Evolutionary conservation across 1,139 yeast species (phyloP), one percentile per base, ranked within the genome.

Genomic region (Zygoascus hellenicus): DNA sequence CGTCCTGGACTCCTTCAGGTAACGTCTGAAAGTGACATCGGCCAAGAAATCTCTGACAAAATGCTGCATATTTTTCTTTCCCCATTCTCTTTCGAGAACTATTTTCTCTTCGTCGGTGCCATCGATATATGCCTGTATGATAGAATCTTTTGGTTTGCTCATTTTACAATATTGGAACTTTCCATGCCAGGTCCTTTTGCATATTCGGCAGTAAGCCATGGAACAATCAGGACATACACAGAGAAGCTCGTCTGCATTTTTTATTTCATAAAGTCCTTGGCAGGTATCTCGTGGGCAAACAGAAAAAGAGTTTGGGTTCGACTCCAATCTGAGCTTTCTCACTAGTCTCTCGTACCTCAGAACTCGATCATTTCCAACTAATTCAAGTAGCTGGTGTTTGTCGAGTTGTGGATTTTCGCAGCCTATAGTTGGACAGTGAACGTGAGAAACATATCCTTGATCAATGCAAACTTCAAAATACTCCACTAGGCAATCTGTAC

Each of bases 111-210:
- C 59, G 0, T 51, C 58, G 60, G 63, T 39, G 48, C 62, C 47
- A 64, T 60, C 74, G 66, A 79, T 48, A 44, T 70, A 64, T 11
- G 54, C 53, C 44, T 72, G 71, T 11, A 81, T 55, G 1, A 70
- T 70, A 2, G 68, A 75, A 1, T 53, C 51, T 0, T 83, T 75
- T 3, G 81, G 72, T 1, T 58, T 62, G 17, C 63, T 62, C 17
- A 67, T 62, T 13, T 71, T 69, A 58, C 85, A 80, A 22, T 62
- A 57, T 46, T 75, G 74, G 48, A 68, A 72, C 15, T 73, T 65
- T 2, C 86, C 85, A 62, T 82, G 90, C 82, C 85, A 81, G 1
- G 85, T 77, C 52, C 76, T 80, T 11, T 71, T 63, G 60, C 89
- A 82, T 32, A 70, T 71, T 51, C 71, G 70, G 58, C 89, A 82